Percentiles rank a stretch among this genome's conserved stretches.
Evolutionary conservation across 2,329 filamentous ascomycete species (phyloP).

Genomic region (Neopestalotiopsis clavispora): DNA sequence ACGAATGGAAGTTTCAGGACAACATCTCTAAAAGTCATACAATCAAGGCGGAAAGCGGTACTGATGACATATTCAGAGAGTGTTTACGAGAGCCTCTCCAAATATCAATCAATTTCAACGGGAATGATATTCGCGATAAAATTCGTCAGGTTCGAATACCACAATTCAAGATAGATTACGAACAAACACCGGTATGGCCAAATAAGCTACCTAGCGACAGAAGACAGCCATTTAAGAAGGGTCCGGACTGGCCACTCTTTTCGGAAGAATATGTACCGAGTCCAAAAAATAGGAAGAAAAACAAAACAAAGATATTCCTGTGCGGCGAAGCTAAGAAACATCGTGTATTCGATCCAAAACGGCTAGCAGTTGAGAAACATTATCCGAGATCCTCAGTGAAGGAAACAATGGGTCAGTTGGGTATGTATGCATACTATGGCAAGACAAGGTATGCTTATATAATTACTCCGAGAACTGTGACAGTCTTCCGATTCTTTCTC

Average conservation of each 20-base stretch:
- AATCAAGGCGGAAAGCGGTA: background rate
- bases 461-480: background rate
- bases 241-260: conserved; percentile 2
- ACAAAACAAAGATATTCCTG: background rate
- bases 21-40: background rate
- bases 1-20: background rate
- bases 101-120: background rate
- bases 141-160: background rate
- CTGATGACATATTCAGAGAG: background rate
- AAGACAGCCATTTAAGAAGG: background rate
- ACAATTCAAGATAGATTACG: background rate
- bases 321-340: background rate
- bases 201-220: background rate
- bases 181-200: background rate
- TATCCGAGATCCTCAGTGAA: background rate
- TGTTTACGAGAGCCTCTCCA: background rate
- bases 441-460: conserved; percentile 6
- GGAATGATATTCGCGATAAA: background rate
- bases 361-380: background rate
- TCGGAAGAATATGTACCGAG: too few species aligned
- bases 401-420: background rate
- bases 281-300: background rate
- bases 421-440: background rate
- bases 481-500: conserved; percentile 3
- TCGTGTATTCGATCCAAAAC: background rate